Evolutionary conservation across 2,329 filamentous ascomycete genomes (phyloP).

Genomic region (Monilinia fructicola): DNA sequence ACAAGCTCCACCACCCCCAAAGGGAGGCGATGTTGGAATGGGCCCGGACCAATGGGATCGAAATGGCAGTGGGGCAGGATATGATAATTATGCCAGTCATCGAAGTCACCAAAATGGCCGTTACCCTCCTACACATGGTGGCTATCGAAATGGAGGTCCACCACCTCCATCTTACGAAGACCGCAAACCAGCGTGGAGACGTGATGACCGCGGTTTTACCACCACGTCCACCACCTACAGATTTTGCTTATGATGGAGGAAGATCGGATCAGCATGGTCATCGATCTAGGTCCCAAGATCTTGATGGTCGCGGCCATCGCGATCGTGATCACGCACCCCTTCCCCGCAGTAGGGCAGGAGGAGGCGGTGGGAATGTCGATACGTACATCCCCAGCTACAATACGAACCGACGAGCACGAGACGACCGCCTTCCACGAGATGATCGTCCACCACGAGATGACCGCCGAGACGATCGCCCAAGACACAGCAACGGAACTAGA

Average conservation of each 20-base stretch:
- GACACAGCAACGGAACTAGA: constrained; percentile 42
- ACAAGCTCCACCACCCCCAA: constrained; percentile 80
- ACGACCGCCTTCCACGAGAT: constrained; percentile 40
- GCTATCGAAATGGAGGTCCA: constrained; percentile 36
- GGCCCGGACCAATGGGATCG: constrained; percentile 48
- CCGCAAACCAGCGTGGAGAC: constrained; percentile 40
- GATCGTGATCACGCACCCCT: constrained; percentile 23
- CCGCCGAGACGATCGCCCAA: constrained; percentile 34
- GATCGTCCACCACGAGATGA: constrained; percentile 45
- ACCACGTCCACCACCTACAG: constrained; percentile 37
- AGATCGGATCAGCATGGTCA: constrained; percentile 43
- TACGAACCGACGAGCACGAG: constrained; percentile 40
- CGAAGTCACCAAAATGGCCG: constrained; percentile 24
- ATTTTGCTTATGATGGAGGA: constrained; percentile 36
- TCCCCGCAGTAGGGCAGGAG: constrained; percentile 31
- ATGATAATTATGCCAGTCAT: constrained; percentile 34
- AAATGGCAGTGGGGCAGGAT: constrained; percentile 34
- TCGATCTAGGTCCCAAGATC: constrained; percentile 45
- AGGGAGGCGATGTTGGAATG: constrained; percentile 84
- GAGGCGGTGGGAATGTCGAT: constrained; percentile 42
- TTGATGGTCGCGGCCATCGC: constrained; percentile 32
- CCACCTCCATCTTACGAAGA: constrained; percentile 34
- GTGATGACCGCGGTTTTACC: constrained; percentile 37
- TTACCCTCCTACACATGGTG: constrained; percentile 28
- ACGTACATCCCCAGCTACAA: constrained; percentile 53